A percentile compares a stretch with the other conserved stretches of the same genome.
phyloP scores from a whole-genome alignment of 2,329 filamentous ascomycete genomes.

The Torrubiella hemipterigena region DNA sequence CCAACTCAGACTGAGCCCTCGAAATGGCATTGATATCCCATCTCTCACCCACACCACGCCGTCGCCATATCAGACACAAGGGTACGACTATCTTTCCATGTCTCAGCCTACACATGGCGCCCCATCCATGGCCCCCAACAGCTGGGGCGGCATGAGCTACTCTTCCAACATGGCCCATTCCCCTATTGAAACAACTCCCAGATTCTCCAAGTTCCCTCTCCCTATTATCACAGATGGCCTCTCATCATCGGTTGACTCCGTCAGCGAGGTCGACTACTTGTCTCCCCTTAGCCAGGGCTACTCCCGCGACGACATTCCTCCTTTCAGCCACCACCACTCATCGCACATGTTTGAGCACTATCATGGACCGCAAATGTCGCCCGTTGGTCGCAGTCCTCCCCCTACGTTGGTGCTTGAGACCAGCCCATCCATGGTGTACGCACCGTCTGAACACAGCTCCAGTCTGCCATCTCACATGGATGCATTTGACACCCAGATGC shows the following conservation, averaged over 20 bases:
- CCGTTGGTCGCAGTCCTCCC: conserved; percentile 42
- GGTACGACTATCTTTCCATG: conserved; percentile 39
- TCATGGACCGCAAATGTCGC: conserved; percentile 43
- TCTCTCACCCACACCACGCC: conserved; percentile 22
- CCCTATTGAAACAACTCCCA: conserved; percentile 18
- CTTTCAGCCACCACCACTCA: conserved; percentile 40
- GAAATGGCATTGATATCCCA: conserved; percentile 24
- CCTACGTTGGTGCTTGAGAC: conserved; percentile 44
- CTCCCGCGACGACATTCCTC: conserved; percentile 41
- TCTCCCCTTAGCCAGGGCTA: conserved; percentile 47
- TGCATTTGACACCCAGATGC: conserved; percentile 42
- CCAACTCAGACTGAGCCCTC: conserved; percentile 16
- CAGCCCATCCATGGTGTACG: conserved; percentile 45
- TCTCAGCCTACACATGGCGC: conserved; percentile 30
- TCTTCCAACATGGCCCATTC: conserved; percentile 24
- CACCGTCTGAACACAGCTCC: conserved; percentile 47
- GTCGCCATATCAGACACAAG: conserved; percentile 24
- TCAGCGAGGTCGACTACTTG: conserved; percentile 51
- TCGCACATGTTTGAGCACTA: no score
- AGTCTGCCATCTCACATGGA: conserved; percentile 49
- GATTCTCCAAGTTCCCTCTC: conserved; percentile 31
- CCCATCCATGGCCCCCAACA: conserved; percentile 24
- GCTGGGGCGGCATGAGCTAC: conserved; percentile 37
- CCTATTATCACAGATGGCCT: conserved; percentile 37
- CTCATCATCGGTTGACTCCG: conserved; percentile 41